Conservation (phyloP, 139 green algal genomes). For the Tetraselmis chui region DNA sequence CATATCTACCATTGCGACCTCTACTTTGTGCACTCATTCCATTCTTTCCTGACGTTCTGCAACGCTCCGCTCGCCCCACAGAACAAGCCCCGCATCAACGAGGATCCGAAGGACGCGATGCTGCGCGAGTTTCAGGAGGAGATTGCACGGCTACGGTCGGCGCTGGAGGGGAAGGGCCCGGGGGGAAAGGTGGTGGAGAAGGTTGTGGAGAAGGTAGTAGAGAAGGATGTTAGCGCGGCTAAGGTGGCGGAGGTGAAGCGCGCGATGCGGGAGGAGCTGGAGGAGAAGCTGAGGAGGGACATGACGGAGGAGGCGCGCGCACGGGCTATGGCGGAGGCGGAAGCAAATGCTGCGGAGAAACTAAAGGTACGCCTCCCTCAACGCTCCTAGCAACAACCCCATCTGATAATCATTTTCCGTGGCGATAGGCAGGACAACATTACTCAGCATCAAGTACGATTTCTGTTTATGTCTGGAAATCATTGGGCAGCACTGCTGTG, state of each 20-base stretch:
- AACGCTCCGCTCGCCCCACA: not conserved
- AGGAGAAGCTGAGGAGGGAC: not conserved
- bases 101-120: conserved; percentile 90
- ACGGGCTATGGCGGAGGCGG: not conserved
- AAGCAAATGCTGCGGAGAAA: not conserved
- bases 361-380: no score
- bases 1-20: no score
- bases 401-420: no score
- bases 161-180: conserved; percentile 36
- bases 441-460: no score
- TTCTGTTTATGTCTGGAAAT: no score
- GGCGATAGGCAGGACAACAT: no score
- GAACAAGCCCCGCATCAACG: conserved; percentile 79
- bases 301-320: not conserved
- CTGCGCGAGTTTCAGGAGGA: conserved; percentile 88
- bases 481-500: no score
- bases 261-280: not conserved
- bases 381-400: no score
- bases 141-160: conserved; percentile 63
- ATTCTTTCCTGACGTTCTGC: no score
- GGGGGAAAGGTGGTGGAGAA: not conserved
- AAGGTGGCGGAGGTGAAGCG: not conserved
- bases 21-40: no score
- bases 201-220: not conserved
- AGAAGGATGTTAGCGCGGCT: not conserved